Conservation (phyloP, 2,329 filamentous ascomycete genomes). For the Aspergillus pseudoglaucus region DNA sequence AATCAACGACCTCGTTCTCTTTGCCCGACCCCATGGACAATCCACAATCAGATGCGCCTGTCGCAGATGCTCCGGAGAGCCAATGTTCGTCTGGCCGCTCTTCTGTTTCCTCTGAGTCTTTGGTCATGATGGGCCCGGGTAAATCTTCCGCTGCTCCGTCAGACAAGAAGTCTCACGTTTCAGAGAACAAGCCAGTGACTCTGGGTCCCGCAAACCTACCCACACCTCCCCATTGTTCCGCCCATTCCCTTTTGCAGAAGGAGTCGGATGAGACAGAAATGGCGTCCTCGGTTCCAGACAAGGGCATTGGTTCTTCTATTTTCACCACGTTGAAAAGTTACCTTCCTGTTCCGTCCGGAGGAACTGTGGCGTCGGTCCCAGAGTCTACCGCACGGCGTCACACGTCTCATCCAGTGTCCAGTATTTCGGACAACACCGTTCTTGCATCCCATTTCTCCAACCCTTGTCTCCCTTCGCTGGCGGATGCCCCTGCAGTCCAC, state of each 20-base stretch:
- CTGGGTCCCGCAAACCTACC: constrained; percentile 31
- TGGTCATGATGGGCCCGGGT: constrained; percentile 37
- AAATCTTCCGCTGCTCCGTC: constrained; percentile 20
- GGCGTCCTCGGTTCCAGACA: constrained; percentile 31
- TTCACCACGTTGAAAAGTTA: constrained; percentile 41
- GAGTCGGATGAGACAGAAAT: constrained; percentile 38
- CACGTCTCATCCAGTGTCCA: constrained; percentile 54
- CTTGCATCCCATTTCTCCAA: constrained; percentile 65
- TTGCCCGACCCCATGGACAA: constrained; percentile 25
- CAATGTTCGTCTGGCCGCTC: constrained; percentile 18
- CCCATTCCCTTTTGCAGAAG: constrained; percentile 39
- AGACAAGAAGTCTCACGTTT: constrained; percentile 18
- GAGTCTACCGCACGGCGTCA: constrained; percentile 37
- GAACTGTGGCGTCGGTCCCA: constrained; percentile 19
- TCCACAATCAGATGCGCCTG: constrained; percentile 18
- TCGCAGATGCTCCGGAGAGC: constrained; percentile 18
- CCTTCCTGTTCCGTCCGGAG: constrained; percentile 28
- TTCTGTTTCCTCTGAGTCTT: constrained; percentile 32
- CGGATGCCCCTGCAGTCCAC: constrained; percentile 47
- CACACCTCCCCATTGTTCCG: constrained; percentile 39
- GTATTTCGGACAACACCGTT: constrained; percentile 58
- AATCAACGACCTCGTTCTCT: constrained; percentile 43
- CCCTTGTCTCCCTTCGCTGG: constrained; percentile 47
- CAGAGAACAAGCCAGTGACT: constrained; percentile 22
- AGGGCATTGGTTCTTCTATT: constrained; percentile 32